Conservation (phyloP, 805 yeast species). For the Candida ascalaphidarum region DNA sequence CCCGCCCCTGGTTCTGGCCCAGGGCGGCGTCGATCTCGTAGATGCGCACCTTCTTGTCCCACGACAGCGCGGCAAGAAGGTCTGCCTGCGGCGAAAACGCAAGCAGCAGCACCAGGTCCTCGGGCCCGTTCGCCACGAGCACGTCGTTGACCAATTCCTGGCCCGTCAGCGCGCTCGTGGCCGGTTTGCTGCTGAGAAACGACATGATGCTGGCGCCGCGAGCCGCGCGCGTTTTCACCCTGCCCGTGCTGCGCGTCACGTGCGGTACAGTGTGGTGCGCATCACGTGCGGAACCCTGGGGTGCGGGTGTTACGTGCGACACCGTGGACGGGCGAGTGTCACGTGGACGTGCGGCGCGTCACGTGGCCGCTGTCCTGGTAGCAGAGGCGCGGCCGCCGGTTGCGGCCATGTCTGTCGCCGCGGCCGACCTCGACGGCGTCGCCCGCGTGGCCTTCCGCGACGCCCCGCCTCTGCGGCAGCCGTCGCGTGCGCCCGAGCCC, state of each 20-base stretch:
- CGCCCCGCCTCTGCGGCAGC: neutral
- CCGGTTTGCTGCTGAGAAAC: conserved; percentile 18
- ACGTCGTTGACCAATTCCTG: conserved; percentile 66
- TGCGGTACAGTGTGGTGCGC: too few relatives aligned
- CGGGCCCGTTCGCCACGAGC: conserved; percentile 73
- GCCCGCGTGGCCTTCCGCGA: neutral
- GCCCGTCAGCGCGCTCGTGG: conserved; percentile 38
- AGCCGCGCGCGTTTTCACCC: too few relatives aligned
- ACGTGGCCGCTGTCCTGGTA: too few relatives aligned
- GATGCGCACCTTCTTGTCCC: conserved; percentile 93
- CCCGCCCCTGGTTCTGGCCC: conserved; percentile 82
- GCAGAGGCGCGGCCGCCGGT: too few relatives aligned
- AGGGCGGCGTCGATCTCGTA: conserved; percentile 70
- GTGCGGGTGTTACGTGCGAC: too few relatives aligned
- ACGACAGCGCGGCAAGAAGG: conserved; percentile 69
- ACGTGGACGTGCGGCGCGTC: too few relatives aligned
- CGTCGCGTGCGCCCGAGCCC: too few relatives aligned
- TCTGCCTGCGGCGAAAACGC: conserved; percentile 86
- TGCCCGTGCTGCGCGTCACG: too few relatives aligned
- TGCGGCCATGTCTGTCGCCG: too few relatives aligned
- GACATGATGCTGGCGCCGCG: conserved; percentile 31
- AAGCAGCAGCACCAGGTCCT: conserved; percentile 78
- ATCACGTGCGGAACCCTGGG: too few relatives aligned
- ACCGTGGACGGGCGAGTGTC: too few relatives aligned
- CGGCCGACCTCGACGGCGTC: neutral